Evolutionary conservation across 2,329 filamentous ascomycete species (phyloP).

Genomic region (Aspergillus felis): DNA sequence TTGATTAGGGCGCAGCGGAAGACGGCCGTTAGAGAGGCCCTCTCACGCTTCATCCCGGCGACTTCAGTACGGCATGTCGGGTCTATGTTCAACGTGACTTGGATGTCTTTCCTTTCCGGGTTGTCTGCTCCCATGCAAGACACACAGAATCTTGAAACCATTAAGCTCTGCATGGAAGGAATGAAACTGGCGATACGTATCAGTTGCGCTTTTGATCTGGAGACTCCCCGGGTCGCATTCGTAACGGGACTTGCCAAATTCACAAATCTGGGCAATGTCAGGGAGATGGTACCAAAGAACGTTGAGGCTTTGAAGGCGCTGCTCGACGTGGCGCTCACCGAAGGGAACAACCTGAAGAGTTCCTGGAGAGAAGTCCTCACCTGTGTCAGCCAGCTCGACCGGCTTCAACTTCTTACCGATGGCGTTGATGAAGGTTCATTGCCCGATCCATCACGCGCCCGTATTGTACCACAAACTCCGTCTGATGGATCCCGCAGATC

Average conservation of each 20-base stretch:
- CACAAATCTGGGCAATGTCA: slow-evolving; percentile 92
- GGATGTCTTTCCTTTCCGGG: slow-evolving; percentile 98
- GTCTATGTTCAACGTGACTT: slow-evolving; percentile 97
- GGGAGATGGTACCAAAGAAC: slow-evolving; percentile 94
- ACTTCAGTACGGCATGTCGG: slow-evolving; percentile 93
- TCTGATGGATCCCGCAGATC: slow-evolving; percentile 61
- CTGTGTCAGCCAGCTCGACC: slow-evolving; percentile 92
- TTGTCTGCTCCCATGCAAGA: slow-evolving; percentile 92
- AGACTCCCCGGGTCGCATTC: slow-evolving; percentile 92
- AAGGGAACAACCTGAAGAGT: slow-evolving; percentile 81
- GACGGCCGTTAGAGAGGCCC: slow-evolving; percentile 66
- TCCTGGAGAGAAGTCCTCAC: slow-evolving; percentile 96
- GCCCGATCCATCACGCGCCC: slow-evolving; percentile 83
- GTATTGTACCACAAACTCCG: slow-evolving; percentile 60
- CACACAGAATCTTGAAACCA: slow-evolving; percentile 85
- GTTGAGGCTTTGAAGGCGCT: slow-evolving; percentile 89
- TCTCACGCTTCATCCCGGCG: slow-evolving; percentile 77
- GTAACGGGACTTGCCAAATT: slow-evolving; percentile 89
- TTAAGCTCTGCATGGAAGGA: slow-evolving; percentile 88
- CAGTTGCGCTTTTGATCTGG: slow-evolving; percentile 86
- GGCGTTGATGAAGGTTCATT: slow-evolving; percentile 90
- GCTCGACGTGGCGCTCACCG: slow-evolving; percentile 85
- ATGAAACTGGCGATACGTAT: slow-evolving; percentile 93
- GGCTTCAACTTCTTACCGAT: slow-evolving; percentile 89
- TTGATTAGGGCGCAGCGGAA: slow-evolving; percentile 84